phyloP scores from a whole-genome alignment of 2,329 filamentous ascomycete species.

The Alternaria sp. region DNA sequence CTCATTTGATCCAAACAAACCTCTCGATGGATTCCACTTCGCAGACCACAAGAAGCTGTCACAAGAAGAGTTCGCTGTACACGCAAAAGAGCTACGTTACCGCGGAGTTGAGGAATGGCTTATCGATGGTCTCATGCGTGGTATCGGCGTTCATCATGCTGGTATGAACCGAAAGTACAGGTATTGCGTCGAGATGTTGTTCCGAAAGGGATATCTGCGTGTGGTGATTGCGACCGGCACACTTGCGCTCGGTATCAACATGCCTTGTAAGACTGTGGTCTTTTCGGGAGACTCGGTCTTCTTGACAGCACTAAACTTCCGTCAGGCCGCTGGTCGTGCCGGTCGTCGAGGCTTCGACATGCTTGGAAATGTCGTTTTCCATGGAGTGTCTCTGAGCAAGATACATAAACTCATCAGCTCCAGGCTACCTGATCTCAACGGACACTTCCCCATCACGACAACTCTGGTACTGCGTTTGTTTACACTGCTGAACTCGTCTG shows the following conservation, averaged over 20 bases:
- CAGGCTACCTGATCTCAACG: constrained; percentile 75
- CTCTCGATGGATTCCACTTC: constrained; percentile 71
- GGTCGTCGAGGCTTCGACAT: constrained; percentile 83
- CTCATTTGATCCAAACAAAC: constrained; percentile 72
- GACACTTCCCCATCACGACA: constrained; percentile 81
- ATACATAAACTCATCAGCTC: constrained; percentile 76
- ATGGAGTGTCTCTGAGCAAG: constrained; percentile 68
- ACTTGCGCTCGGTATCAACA: constrained; percentile 76
- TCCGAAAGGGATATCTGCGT: constrained; percentile 74
- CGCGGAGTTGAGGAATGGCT: constrained; percentile 63
- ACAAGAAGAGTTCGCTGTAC: constrained; percentile 66
- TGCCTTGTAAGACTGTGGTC: constrained; percentile 80
- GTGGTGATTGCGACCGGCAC: constrained; percentile 81
- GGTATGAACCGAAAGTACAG: constrained; percentile 82
- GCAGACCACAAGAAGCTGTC: constrained; percentile 69
- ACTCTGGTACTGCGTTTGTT: constrained; percentile 75
- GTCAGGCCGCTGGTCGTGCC: constrained; percentile 79
- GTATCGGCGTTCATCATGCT: constrained; percentile 80
- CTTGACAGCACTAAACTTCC: constrained; percentile 78
- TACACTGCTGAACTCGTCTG: constrained; percentile 71
- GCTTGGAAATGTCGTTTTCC: constrained; percentile 83
- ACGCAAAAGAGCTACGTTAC: constrained; percentile 61
- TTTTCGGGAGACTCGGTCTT: constrained; percentile 78
- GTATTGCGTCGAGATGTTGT: constrained; percentile 76
- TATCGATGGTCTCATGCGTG: constrained; percentile 69